These are phyloP conservation scores for Fraxinus sp. DNA, from an alignment of 305 asterid species.

Conservation along the genomic window DNA sequence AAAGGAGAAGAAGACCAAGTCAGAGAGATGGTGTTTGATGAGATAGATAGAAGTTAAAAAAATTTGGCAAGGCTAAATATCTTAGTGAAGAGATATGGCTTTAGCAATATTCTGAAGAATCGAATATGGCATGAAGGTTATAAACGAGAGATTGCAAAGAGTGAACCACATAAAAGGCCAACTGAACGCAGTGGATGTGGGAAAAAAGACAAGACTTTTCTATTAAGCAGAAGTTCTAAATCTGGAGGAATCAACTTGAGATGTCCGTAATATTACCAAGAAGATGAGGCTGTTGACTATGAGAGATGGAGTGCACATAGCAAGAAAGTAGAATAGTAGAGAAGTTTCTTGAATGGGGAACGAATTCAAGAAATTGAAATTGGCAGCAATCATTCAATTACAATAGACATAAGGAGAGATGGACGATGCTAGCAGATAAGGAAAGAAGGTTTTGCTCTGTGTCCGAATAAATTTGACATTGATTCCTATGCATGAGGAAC, in stretches of 20 bases:
- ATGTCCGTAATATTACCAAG: neutral
- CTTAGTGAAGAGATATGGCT: neutral
- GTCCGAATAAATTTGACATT: neutral
- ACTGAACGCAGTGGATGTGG: neutral
- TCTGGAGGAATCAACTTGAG: neutral
- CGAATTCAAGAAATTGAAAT: neutral
- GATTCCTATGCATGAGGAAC: neutral
- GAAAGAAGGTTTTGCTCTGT: neutral
- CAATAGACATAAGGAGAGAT: neutral
- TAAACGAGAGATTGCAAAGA: neutral
- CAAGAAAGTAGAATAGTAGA: neutral
- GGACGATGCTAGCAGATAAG: neutral
- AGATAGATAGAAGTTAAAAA: neutral
- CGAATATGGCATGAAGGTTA: neutral
- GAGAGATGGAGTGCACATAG: neutral
- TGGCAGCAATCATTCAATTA: neutral
- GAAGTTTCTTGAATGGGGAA: neutral
- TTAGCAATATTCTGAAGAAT: neutral
- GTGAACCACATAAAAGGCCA: neutral
- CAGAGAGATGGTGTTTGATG: constrained; percentile 8
- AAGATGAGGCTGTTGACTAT: neutral
- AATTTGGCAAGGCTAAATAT: neutral
- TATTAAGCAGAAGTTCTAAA: neutral
- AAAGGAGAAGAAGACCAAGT: constrained; percentile 2
- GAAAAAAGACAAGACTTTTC: neutral